These are phyloP conservation scores for Parietaria judaica DNA, from an alignment of 306 rosid species.

Conservation along the genomic window DNA sequence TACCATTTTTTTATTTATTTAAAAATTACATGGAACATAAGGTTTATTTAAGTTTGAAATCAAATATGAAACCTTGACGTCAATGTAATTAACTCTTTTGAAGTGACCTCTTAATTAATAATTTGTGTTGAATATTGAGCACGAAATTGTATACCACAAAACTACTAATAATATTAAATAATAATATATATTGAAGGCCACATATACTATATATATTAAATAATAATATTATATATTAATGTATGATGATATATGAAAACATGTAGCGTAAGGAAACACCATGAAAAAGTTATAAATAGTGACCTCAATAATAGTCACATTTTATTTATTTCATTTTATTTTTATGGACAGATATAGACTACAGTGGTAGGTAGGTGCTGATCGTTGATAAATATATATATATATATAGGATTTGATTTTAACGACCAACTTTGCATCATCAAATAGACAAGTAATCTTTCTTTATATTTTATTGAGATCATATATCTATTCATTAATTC, in stretches of 20 bases:
- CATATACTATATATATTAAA: background rate
- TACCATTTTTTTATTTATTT: no score
- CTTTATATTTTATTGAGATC: no score
- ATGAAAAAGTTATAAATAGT: slow-evolving; percentile 1
- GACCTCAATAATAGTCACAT: slow-evolving; percentile 1
- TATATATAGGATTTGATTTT: background rate
- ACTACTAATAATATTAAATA: no score
- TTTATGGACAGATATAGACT: background rate
- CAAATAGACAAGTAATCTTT: no score
- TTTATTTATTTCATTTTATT: background rate
- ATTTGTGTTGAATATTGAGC: no score
- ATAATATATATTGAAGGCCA: no score
- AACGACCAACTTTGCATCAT: no score
- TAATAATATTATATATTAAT: background rate
- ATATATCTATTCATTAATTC: no score
- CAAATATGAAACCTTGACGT: background rate
- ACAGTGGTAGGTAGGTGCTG: background rate
- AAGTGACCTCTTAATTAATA: no score
- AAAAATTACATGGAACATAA: no score
- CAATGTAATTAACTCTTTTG: background rate
- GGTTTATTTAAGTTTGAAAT: background rate
- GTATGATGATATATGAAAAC: background rate
- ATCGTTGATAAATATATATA: background rate
- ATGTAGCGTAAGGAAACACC: background rate
- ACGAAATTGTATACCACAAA: no score